Evolutionary conservation across 495 filamentous ascomycete species (phyloP).

Genomic region (Xylaria acuta): DNA sequence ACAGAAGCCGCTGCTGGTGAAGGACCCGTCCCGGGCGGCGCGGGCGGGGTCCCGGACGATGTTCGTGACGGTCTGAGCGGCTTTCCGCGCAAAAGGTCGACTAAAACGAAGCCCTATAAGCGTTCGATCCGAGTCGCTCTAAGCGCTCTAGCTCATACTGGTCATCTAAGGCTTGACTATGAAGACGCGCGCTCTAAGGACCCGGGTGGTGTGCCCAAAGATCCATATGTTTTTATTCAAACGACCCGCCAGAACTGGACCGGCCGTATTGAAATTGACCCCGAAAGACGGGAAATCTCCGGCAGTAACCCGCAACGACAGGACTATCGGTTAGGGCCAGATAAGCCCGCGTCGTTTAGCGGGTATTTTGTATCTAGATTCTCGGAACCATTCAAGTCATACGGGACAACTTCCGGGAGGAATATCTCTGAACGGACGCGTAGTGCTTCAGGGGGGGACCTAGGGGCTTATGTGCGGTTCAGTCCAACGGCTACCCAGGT

Average conservation of each 20-base stretch:
- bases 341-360: slow-evolving; percentile 36
- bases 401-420: slow-evolving; percentile 33
- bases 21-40: slow-evolving; percentile 39
- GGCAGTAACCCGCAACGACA: slow-evolving; percentile 43
- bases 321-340: slow-evolving; percentile 40
- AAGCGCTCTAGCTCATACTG: slow-evolving; percentile 37
- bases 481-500: slow-evolving; percentile 26
- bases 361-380: slow-evolving; percentile 44
- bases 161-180: slow-evolving; percentile 38
- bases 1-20: slow-evolving; percentile 35
- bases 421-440: slow-evolving; percentile 29
- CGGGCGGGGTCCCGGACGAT: slow-evolving; percentile 30
- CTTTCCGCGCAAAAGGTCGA: slow-evolving; percentile 30
- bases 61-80: slow-evolving; percentile 37
- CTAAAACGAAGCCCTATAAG: neutral
- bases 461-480: slow-evolving; percentile 40
- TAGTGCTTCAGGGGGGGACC: slow-evolving; percentile 31
- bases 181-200: neutral
- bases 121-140: slow-evolving; percentile 38
- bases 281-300: slow-evolving; percentile 33
- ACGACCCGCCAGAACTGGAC: slow-evolving; percentile 44
- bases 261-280: slow-evolving; percentile 39
- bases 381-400: slow-evolving; percentile 38
- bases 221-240: slow-evolving; percentile 40
- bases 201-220: neutral